These are phyloP conservation scores for Mangifera indica DNA, from an alignment of 345 rosid genomes.

Conservation along the genomic window DNA sequence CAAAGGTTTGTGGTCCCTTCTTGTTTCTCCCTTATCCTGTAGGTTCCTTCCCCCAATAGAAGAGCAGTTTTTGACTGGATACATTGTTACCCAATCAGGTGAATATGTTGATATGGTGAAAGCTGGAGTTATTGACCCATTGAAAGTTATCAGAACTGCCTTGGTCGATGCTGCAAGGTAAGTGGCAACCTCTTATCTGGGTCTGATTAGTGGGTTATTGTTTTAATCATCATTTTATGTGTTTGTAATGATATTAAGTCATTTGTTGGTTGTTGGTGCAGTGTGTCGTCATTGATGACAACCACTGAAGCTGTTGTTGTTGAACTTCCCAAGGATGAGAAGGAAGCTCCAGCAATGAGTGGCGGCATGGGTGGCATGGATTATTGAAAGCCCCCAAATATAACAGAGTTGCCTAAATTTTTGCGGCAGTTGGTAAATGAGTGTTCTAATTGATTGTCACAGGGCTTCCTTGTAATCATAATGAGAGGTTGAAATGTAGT, in stretches of 20 bases:
- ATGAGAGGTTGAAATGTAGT: slow-evolving; percentile 16
- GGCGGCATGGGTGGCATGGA: slow-evolving; percentile 95
- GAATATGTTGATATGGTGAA: slow-evolving; percentile 95
- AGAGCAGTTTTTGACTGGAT: background rate
- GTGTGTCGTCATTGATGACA: slow-evolving; percentile 89
- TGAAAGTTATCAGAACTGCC: slow-evolving; percentile 95
- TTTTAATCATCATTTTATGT: background rate
- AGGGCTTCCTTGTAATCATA: slow-evolving; percentile 28
- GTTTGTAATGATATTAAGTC: background rate
- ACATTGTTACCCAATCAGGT: slow-evolving; percentile 38
- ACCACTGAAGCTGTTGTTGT: slow-evolving; percentile 87
- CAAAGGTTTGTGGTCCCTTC: slow-evolving; percentile 52
- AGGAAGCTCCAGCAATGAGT: slow-evolving; percentile 57
- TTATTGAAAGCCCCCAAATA: slow-evolving; percentile 37
- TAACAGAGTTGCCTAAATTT: background rate
- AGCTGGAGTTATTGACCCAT: slow-evolving; percentile 86
- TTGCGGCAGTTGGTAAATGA: background rate
- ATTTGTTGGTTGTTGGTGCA: slow-evolving; percentile 24
- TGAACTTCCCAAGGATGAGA: slow-evolving; percentile 85
- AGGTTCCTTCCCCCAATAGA: background rate
- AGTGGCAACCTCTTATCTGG: background rate
- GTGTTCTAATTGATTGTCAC: background rate
- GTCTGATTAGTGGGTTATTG: background rate
- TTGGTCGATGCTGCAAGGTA: slow-evolving; percentile 95
- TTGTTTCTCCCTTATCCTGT: background rate